Evolutionary conservation across 805 yeast species (phyloP).

Genomic region (Starmerella vitae): DNA sequence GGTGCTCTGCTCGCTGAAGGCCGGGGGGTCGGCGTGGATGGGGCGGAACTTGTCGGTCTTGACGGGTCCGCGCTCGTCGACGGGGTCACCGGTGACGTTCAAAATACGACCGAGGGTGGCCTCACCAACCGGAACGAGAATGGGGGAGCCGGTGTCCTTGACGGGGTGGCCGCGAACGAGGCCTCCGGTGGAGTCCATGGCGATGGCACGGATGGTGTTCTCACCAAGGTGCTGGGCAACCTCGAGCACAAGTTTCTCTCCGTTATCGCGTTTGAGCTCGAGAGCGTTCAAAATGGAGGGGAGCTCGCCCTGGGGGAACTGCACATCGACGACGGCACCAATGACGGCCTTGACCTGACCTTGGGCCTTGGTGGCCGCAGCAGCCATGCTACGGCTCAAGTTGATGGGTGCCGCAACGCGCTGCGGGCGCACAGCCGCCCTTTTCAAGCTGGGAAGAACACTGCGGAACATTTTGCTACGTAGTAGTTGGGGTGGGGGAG

Average conservation of each 20-base stretch:
- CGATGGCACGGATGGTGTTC: conserved; percentile 99
- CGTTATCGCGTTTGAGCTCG: conserved; percentile 60
- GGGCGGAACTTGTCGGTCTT: conserved; percentile 87
- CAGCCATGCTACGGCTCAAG: conserved; percentile 21
- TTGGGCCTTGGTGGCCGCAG: conserved; percentile 15
- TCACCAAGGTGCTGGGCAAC: conserved; percentile 99
- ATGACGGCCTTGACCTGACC: conserved; percentile 24
- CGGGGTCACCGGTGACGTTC: conserved; percentile 97
- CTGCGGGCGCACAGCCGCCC: conserved; percentile 22
- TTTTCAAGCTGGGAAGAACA: conserved; percentile 24
- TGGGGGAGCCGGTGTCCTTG: conserved; percentile 93
- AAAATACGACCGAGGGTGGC: conserved; percentile 97
- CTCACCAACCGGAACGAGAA: conserved; percentile 98
- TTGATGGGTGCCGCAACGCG: conserved; percentile 16
- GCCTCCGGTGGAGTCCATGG: conserved; percentile 99
- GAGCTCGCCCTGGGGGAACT: conserved; percentile 91
- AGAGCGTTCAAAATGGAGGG: conserved; percentile 97
- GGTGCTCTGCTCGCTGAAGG: conserved; percentile 94
- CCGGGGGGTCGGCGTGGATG: conserved; percentile 96
- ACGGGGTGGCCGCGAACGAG: conserved; percentile 93
- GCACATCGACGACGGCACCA: conserved; percentile 47
- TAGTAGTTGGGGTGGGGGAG: conserved; percentile 6
- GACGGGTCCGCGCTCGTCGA: conserved; percentile 99
- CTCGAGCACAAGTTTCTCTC: conserved; percentile 77
- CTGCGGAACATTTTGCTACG: conserved; percentile 21